These are phyloP conservation scores for Sarcomyxa edulis DNA, from an alignment of 768 basidiomycete species.

Conservation along the genomic window DNA sequence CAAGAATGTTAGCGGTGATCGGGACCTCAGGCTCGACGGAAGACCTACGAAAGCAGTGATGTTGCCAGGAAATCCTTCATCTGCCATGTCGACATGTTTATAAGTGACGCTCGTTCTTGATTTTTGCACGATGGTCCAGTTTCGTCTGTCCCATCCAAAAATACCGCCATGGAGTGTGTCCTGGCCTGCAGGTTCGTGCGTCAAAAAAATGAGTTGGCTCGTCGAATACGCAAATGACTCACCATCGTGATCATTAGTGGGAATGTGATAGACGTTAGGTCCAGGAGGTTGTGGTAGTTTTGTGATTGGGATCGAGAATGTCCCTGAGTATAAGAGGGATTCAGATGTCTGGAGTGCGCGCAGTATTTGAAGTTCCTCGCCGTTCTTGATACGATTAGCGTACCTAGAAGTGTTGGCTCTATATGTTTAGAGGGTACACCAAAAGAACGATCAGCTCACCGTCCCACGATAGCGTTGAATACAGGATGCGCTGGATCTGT, in stretches of 20 bases:
- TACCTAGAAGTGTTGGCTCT: constrained; percentile 27
- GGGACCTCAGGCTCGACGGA: not conserved
- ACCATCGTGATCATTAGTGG: constrained; percentile 47
- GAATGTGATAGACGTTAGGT: constrained; percentile 43
- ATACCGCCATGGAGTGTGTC: constrained; percentile 55
- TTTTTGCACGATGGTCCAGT: constrained; percentile 44
- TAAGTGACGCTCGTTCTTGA: constrained; percentile 45
- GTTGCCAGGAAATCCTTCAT: constrained; percentile 51
- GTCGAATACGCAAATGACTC: constrained; percentile 5
- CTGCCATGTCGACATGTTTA: constrained; percentile 43
- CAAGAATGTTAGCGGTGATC: not conserved
- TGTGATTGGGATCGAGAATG: constrained; percentile 49
- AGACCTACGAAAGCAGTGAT: constrained; percentile 36
- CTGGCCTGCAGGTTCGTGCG: constrained; percentile 19
- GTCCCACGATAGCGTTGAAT: constrained; percentile 34
- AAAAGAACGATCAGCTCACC: constrained; percentile 21
- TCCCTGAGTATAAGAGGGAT: constrained; percentile 32
- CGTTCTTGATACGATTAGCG: constrained; percentile 48
- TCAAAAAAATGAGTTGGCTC: not conserved
- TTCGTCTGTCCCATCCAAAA: constrained; percentile 51
- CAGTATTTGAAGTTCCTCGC: constrained; percentile 18
- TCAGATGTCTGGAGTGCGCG: too few relatives aligned
- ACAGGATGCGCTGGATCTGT: constrained; percentile 44
- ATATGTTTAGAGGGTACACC: not conserved
- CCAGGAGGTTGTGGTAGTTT: constrained; percentile 36